phyloP scores from a whole-genome alignment of 2,329 filamentous ascomycete species.

The Penicillium sp. region DNA sequence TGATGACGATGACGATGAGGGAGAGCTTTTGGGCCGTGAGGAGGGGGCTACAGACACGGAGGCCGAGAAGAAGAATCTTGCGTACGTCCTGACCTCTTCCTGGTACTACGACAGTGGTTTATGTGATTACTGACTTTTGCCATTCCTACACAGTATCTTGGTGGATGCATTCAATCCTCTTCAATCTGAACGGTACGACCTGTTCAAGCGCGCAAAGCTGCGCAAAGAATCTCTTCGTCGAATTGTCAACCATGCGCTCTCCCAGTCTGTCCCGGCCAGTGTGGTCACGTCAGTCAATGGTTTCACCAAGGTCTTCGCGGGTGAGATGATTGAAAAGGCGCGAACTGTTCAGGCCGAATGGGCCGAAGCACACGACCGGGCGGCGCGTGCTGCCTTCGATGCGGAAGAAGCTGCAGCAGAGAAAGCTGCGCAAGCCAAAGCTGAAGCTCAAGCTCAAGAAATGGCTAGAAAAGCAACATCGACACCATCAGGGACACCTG shows the following conservation, averaged over 20 bases:
- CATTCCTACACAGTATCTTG: conserved; percentile 35
- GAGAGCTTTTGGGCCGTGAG: conserved; percentile 46
- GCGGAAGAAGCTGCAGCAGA: conserved; percentile 58
- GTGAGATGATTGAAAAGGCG: conserved; percentile 65
- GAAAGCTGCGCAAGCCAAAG: conserved; percentile 33
- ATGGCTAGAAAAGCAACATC: conserved; percentile 16
- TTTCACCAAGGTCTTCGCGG: conserved; percentile 66
- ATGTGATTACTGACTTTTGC: conserved; percentile 7
- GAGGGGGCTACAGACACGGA: conserved; percentile 49
- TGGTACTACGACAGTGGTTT: neutral
- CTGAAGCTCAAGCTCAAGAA: conserved; percentile 3
- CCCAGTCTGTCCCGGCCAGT: conserved; percentile 64
- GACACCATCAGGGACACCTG: conserved; percentile 15
- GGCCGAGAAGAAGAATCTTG: conserved; percentile 53
- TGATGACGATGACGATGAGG: conserved; percentile 51
- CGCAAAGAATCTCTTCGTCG: conserved; percentile 52
- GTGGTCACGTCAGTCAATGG: conserved; percentile 65
- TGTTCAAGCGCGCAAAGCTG: conserved; percentile 51
- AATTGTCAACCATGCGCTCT: conserved; percentile 67
- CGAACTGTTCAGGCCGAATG: conserved; percentile 60
- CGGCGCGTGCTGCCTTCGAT: conserved; percentile 55
- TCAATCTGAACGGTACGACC: conserved; percentile 50
- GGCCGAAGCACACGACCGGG: conserved; percentile 52
- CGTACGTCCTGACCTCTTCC: conserved; percentile 35
- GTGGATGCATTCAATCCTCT: conserved; percentile 49